Evolutionary conservation across 768 basidiomycete species (phyloP), one percentile per base, ranked within the genome.

Genomic region (Lyophyllum semitale): DNA sequence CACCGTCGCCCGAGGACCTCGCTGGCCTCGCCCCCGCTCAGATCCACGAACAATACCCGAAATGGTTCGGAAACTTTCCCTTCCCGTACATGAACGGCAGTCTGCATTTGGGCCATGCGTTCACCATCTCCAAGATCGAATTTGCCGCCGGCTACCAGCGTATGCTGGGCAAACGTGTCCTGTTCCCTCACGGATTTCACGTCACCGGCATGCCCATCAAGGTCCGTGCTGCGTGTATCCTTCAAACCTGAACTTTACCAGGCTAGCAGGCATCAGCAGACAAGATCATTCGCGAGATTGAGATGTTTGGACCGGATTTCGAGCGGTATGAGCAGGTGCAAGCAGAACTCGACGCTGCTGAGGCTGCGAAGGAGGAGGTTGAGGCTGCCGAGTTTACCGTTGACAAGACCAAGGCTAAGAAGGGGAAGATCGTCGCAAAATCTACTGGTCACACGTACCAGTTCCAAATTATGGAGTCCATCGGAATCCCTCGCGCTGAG

Each of bases 201-300:
- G 92, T 91, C 63, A 99, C 97, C 5, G 97, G 97, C 30, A 91
- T 99, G 93, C 97, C 97, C 35, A 99, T 99, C 80, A 98, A 98
- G 84, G 96, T 93, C 58, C 55, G 88, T 74, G 23, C 45, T 17
- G 11, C 48, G 12, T 42, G 5, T n/a, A 6, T 4, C 26, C 2
- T 50, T 26, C 17, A 20, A 9, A 45, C 43, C 4, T 20, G 32
- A 17, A 26, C 17, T 42, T 53, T 13, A 42, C 25, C 1, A 53
- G 17, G 13, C 38, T 49, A 43, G 1, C 55, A 98, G 96, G 89
- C 97, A 8, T 88, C 95, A n/a, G 79, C 96, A 8, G 97, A 99
- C 79, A 99, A 98, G 71, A 89, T 99, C 54, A 88, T 95, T 54
- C 88, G 97, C 49, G 97, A 99, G 74, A 95, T 98, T 71, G 94